Evolutionary conservation across 768 basidiomycete genomes (phyloP).

Genomic region (Panaeolus papilionaceus): DNA sequence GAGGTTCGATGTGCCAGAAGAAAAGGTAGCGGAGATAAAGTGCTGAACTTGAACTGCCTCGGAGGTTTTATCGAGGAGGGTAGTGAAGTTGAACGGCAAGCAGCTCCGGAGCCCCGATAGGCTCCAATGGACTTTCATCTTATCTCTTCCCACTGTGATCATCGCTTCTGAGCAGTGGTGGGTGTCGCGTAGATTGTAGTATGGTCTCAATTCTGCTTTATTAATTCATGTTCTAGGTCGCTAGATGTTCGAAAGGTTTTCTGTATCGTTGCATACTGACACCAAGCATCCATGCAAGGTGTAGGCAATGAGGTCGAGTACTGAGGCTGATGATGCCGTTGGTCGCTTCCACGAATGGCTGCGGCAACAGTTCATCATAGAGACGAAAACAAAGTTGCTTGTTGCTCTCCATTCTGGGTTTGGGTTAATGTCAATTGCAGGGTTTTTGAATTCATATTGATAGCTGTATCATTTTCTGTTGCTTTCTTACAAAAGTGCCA

Average conservation of each 20-base stretch:
- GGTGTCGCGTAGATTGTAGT: no score
- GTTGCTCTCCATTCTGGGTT: slow-evolving; percentile 9
- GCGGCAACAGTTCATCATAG: not conserved
- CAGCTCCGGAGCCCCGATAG: not conserved
- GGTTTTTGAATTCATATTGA: not conserved
- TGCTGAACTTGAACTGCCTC: not conserved
- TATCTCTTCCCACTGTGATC: not conserved
- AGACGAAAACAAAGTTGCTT: not conserved
- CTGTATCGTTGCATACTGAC: not conserved
- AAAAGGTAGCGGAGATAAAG: not conserved
- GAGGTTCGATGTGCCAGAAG: not conserved
- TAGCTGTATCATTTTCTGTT: not conserved
- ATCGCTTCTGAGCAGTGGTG: not conserved
- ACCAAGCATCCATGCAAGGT: not conserved
- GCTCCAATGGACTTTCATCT: not conserved
- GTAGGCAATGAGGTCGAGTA: not conserved
- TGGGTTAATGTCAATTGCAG: not conserved
- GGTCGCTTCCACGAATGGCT: not conserved
- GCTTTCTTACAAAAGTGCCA: not conserved
- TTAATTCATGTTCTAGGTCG: not conserved
- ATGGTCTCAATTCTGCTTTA: not conserved
- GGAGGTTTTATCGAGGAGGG: slow-evolving; percentile 2
- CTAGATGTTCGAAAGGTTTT: not conserved
- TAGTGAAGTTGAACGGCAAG: not conserved
- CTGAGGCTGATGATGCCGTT: not conserved